Evolutionary conservation across 305 asterid genomes (phyloP).

Genomic region (Solanum chacoense): DNA sequence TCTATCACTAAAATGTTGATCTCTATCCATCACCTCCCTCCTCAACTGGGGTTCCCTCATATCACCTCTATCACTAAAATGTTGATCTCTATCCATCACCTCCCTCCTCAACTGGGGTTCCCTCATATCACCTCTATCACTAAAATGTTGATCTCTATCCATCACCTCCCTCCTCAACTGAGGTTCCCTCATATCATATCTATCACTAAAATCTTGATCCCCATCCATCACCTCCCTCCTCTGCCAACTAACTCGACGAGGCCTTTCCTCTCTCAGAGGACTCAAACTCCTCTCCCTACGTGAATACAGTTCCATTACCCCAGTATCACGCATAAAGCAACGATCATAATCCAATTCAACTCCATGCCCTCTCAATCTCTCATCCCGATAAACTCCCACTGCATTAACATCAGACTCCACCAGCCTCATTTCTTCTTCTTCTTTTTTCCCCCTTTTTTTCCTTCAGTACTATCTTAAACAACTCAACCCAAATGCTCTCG

Average conservation of each 20-base stretch:
- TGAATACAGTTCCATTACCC: not conserved
- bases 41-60: not conserved
- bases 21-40: not conserved
- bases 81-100: not conserved
- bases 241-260: not conserved
- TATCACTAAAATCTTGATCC: not conserved
- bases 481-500: not conserved
- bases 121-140: not conserved
- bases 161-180: not conserved
- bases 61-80: not conserved
- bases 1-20: not conserved
- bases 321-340: not conserved
- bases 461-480: not conserved
- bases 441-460: not conserved
- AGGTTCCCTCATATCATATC: not conserved
- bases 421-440: not conserved
- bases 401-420: not conserved
- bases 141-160: not conserved
- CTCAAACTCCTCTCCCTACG: constrained; percentile 1
- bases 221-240: not conserved
- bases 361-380: not conserved
- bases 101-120: not conserved
- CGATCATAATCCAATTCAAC: not conserved
- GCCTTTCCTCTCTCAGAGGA: not conserved
- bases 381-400: not conserved